Conservation (phyloP, 306 rosid genomes). For the Fragaria vesca region DNA sequence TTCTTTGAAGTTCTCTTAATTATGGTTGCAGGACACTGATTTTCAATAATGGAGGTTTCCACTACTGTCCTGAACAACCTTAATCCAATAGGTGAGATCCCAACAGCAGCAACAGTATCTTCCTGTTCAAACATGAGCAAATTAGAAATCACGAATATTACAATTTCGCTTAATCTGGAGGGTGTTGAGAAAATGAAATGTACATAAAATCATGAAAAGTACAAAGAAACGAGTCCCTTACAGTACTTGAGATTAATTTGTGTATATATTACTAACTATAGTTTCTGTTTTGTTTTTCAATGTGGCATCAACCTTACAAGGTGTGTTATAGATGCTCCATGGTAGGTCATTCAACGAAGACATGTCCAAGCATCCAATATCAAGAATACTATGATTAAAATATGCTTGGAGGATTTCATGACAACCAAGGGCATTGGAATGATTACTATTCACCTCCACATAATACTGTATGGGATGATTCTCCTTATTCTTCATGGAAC, state of each 20-base stretch:
- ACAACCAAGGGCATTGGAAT: too few relatives aligned
- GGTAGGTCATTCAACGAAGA: too few relatives aligned
- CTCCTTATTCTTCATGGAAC: too few relatives aligned
- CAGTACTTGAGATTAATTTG: not conserved
- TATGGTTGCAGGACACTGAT: not conserved
- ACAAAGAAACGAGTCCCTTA: not conserved
- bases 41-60: not conserved
- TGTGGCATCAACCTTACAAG: too few relatives aligned
- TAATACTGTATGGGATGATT: too few relatives aligned
- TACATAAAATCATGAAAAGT: not conserved
- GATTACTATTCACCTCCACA: too few relatives aligned
- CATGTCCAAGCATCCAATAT: too few relatives aligned
- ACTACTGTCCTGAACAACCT: not conserved
- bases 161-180: not conserved
- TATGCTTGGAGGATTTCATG: too few relatives aligned
- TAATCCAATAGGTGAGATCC: not conserved
- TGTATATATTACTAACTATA: too few relatives aligned
- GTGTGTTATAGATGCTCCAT: too few relatives aligned
- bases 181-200: not conserved
- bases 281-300: too few relatives aligned
- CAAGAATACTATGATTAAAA: too few relatives aligned
- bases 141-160: not conserved
- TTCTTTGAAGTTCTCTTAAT: not conserved
- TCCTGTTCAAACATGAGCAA: not conserved
- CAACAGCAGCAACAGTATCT: not conserved